A percentile compares a stretch with the other conserved stretches of the same genome.
These are phyloP conservation scores for Themeda triandra DNA, from an alignment of 176 grass and related monocot genomes.

Conservation along the genomic window DNA sequence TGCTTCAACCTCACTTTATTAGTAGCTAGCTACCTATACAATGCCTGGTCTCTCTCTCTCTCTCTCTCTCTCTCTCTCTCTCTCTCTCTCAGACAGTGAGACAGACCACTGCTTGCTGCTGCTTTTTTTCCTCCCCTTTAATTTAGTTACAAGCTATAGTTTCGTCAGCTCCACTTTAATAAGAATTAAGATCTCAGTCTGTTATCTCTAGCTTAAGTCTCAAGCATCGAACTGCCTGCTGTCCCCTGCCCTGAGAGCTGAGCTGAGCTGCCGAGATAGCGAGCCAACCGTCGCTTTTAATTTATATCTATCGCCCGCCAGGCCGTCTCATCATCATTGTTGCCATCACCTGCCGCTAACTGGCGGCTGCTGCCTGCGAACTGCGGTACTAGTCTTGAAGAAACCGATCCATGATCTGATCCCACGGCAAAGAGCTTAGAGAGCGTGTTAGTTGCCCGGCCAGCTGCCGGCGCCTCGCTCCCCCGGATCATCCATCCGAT, in stretches of 20 bases:
- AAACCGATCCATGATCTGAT: not conserved
- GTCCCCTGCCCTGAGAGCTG: not conserved
- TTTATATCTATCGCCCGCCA: slow-evolving; percentile 39
- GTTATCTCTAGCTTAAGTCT: slow-evolving; percentile 43
- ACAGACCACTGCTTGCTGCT: not conserved
- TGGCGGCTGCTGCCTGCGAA: not conserved
- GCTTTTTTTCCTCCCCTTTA: not conserved
- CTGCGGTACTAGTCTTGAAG: slow-evolving; percentile 3
- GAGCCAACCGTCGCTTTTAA: slow-evolving; percentile 24
- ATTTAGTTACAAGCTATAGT: not conserved
- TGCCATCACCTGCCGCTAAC: slow-evolving; percentile 41
- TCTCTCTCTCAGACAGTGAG: not conserved
- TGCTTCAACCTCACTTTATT: slow-evolving; percentile 84
- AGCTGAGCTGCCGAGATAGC: slow-evolving; percentile 25
- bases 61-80: slow-evolving; percentile 13
- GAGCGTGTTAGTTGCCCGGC: not conserved
- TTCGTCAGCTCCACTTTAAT: slow-evolving; percentile 41
- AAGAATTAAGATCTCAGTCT: not conserved
- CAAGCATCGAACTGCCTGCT: slow-evolving; percentile 45
- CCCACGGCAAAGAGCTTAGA: not conserved
- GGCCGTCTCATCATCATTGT: slow-evolving; percentile 41
- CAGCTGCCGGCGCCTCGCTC: too few species aligned
- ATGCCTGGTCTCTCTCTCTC: not conserved
- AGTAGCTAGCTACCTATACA: not conserved
- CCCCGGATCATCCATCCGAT: too few species aligned